Evolutionary conservation across 2,329 filamentous ascomycete species (phyloP), one percentile per base, ranked within the genome.

Genomic region (Exophiala sp.): DNA sequence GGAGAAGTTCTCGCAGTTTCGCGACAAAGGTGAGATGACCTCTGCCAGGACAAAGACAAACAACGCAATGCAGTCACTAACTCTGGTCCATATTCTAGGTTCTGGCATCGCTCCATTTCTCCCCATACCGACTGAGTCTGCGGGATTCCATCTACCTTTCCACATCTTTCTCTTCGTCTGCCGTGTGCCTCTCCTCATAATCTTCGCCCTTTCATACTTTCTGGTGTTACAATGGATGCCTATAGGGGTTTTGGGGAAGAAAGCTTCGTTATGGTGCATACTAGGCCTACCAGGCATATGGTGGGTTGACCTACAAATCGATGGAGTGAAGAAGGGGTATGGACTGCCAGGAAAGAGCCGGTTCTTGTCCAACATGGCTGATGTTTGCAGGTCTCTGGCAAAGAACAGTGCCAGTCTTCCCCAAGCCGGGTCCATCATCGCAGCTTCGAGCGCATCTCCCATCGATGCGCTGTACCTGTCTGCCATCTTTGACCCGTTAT

Each of bases 251-350:
- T 63, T 82, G 27, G 70, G 82, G 37, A 88, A 88, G 63, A 97
- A 97, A 70, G 81, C 86, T 10, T 81, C 88, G 42, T 72, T 97
- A 46, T 97, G 93, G 91, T 79, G 82, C 53, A 79, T 97, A 58
- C 79, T 98, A 60, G 85, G 82, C 30, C 85, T 95, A 52, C 88
- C 90, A 0, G 91, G 93, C 22, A 87, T 98, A 50, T 97, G 90
- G 89, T 97, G 91, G 91, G 84, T 96, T 49, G 93, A 98, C 69
- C 74, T 98, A n/a, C 91, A 96, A 68, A 88, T 98, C 58, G 93
- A 98, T 66, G 91, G 91, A 51, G 93, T 98, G 46, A 90, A 88
- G 70, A 87, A 89, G 71, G 93, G 93, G 71, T 90, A 67, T 48
- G 74, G 64, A 32, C 38, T 11, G 14, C 2, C 8, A 14, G 11